These are phyloP conservation scores for Rhynchosporium secalis DNA, from an alignment of 2,329 filamentous ascomycete species.

Conservation along the genomic window DNA sequence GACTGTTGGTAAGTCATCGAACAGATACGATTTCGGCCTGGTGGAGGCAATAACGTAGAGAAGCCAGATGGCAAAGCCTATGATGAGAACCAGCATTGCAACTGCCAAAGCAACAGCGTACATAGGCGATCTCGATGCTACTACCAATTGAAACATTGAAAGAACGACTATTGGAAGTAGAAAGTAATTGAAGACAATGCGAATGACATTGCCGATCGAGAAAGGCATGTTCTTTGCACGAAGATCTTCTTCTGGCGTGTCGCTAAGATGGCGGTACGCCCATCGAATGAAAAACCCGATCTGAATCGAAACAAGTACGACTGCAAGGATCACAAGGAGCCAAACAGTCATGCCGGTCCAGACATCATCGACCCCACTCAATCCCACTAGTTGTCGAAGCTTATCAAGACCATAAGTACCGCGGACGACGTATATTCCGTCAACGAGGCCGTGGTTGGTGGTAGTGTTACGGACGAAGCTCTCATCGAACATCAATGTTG, in stretches of 20 bases:
- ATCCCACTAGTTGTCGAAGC: slow-evolving; percentile 79
- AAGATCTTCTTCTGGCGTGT: slow-evolving; percentile 80
- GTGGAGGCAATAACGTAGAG: slow-evolving; percentile 78
- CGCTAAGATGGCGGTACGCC: slow-evolving; percentile 69
- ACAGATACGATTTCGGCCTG: slow-evolving; percentile 80
- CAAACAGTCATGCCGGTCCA: slow-evolving; percentile 96
- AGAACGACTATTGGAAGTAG: slow-evolving; percentile 82
- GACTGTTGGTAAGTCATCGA: slow-evolving; percentile 89
- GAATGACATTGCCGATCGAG: slow-evolving; percentile 73
- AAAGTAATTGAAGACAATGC: slow-evolving; percentile 91
- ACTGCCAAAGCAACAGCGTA: slow-evolving; percentile 75
- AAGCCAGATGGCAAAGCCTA: slow-evolving; percentile 76
- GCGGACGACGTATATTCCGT: slow-evolving; percentile 84
- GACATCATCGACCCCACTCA: slow-evolving; percentile 73
- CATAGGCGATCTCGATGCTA: slow-evolving; percentile 65
- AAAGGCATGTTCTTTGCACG: slow-evolving; percentile 92
- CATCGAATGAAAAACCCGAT: slow-evolving; percentile 75
- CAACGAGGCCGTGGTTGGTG: slow-evolving; percentile 66
- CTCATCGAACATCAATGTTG: slow-evolving; percentile 86
- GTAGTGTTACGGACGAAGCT: slow-evolving; percentile 74
- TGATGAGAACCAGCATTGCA: slow-evolving; percentile 69
- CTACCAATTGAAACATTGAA: slow-evolving; percentile 88
- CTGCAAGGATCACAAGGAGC: slow-evolving; percentile 74
- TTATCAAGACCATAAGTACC: slow-evolving; percentile 77
- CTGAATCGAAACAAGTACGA: slow-evolving; percentile 70